A percentile compares a stretch with the other conserved stretches of the same genome.
These are phyloP conservation scores for Acmispon strigosus DNA, from an alignment of 306 rosid genomes.

Conservation along the genomic window DNA sequence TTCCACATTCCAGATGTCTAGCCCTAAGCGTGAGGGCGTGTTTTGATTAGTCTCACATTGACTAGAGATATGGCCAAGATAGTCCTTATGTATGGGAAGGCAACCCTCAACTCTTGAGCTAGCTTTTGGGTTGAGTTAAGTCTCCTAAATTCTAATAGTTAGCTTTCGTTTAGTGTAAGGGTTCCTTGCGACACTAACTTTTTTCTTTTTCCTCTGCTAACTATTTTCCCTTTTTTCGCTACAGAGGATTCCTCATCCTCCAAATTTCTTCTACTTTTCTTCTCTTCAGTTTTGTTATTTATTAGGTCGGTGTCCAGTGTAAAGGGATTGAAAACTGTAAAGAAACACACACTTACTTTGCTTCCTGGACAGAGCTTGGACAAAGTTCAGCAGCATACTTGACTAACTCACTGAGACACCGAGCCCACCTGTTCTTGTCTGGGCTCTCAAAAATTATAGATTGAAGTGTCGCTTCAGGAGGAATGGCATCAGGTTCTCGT, in stretches of 20 bases:
- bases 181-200: not conserved
- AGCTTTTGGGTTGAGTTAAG: no score
- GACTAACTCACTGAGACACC: constrained; percentile 93
- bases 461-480: constrained; percentile 87
- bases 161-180: not conserved
- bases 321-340: not conserved
- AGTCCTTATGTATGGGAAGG: no score
- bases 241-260: not conserved
- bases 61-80: no score
- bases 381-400: constrained; percentile 96
- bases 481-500: constrained; percentile 91
- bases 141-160: no score
- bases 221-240: not conserved
- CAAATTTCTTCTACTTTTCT: not conserved
- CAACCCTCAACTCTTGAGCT: no score
- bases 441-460: constrained; percentile 98
- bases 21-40: no score
- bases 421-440: constrained; percentile 97
- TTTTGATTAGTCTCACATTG: no score
- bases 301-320: not conserved
- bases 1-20: no score
- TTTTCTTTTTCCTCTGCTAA: not conserved
- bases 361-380: constrained; percentile 88
- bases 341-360: constrained; percentile 52
- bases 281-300: not conserved